Evolutionary conservation across 1,139 yeast species (phyloP).

Genomic region (Hyphopichia khmerensis): DNA sequence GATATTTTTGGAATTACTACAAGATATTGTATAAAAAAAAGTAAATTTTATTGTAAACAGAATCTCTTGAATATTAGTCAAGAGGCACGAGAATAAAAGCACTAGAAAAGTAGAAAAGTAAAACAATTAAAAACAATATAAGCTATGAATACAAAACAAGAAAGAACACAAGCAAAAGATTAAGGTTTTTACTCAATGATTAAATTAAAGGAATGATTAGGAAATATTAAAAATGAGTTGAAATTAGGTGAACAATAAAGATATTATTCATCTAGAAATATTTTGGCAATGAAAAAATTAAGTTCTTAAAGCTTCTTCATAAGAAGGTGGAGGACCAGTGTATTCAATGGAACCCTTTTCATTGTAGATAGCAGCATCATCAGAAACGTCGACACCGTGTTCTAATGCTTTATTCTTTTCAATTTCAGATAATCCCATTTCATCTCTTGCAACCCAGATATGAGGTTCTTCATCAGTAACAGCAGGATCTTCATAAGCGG

Average conservation of each 20-base stretch:
- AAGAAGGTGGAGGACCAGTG: constrained; percentile 65
- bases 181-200: neutral
- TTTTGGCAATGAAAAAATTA: constrained; percentile 11
- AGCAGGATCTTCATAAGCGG: constrained; percentile 68
- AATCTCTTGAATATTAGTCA: too few relatives aligned
- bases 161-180: neutral
- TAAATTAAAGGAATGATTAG: neutral
- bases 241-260: neutral
- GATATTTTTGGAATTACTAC: neutral
- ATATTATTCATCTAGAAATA: neutral
- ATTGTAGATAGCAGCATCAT: constrained; percentile 55
- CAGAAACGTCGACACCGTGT: constrained; percentile 55
- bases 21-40: neutral
- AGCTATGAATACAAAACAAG: constrained; percentile 2
- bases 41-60: too few relatives aligned
- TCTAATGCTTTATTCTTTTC: constrained; percentile 60
- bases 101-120: neutral
- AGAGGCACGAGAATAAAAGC: neutral
- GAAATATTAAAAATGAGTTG: neutral
- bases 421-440: constrained; percentile 64
- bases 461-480: constrained; percentile 61
- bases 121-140: neutral
- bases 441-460: constrained; percentile 70
- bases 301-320: constrained; percentile 44
- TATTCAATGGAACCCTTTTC: constrained; percentile 54